A percentile compares a stretch with the other conserved stretches of the same genome.
Conservation (phyloP, 2,329 filamentous ascomycete species). For the Gremmenia infestans region DNA sequence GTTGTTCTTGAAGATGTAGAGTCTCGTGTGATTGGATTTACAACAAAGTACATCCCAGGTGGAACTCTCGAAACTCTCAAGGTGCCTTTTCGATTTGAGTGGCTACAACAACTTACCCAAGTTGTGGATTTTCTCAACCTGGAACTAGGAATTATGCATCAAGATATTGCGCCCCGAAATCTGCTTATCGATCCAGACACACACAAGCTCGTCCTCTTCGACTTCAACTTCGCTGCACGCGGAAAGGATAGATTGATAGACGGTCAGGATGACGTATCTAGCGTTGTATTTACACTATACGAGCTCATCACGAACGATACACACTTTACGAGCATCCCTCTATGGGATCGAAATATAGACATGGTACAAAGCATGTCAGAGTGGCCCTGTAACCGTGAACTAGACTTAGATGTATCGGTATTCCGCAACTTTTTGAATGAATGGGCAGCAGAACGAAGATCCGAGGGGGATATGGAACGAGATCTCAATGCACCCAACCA, state of each 20-base stretch:
- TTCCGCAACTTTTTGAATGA: constrained; percentile 14
- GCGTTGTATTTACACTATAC: constrained; percentile 19
- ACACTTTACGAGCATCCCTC: constrained; percentile 4
- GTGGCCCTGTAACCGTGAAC: constrained; percentile 11
- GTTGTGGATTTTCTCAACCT: constrained; percentile 38
- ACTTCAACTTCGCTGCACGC: constrained; percentile 27
- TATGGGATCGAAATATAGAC: constrained; percentile 11
- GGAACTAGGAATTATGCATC: constrained; percentile 34
- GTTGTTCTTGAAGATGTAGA: constrained; percentile 33
- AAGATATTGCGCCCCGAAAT: constrained; percentile 37
- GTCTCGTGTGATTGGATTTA: constrained; percentile 36
- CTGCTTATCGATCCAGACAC: constrained; percentile 33
- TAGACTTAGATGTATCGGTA: constrained; percentile 11
- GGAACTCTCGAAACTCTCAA: constrained; percentile 31
- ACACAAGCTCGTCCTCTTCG: constrained; percentile 34
- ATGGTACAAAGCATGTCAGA: constrained; percentile 15
- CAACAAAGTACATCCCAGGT: constrained; percentile 32
- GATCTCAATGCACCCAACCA: constrained; percentile 11
- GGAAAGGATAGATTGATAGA: constrained; percentile 7
- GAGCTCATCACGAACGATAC: constrained; percentile 17
- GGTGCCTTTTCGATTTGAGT: constrained; percentile 33
- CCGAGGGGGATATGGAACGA: constrained; percentile 9
- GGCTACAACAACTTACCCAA: constrained; percentile 34
- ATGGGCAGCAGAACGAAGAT: constrained; percentile 13
- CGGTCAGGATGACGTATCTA: constrained; percentile 26